A percentile compares a stretch with the other conserved stretches of the same genome.
These are phyloP conservation scores for Cenchrus purpureus DNA, from an alignment of 176 grass and related monocot species.

Conservation along the genomic window DNA sequence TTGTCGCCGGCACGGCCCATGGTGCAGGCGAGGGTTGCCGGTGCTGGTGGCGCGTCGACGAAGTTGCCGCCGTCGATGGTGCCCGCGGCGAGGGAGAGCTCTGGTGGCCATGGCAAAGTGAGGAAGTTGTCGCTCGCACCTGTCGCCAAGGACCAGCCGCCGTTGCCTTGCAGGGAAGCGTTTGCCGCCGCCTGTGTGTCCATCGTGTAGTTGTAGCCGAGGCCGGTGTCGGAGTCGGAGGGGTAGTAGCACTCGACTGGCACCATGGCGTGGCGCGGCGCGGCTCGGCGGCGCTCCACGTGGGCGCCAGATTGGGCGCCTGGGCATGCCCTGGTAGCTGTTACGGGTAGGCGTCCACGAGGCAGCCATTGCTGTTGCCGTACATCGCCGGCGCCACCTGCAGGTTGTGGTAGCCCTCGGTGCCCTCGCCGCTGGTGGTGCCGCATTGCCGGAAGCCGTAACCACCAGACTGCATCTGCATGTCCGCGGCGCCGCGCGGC, in stretches of 20 bases:
- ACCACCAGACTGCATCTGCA: neutral
- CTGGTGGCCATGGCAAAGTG: neutral
- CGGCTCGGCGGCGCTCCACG: neutral
- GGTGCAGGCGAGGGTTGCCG: neutral
- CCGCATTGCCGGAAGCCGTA: neutral
- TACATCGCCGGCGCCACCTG: slow-evolving; percentile 6
- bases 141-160: neutral
- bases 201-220: neutral
- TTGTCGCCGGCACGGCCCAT: neutral
- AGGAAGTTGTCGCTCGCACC: neutral
- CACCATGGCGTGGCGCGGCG: neutral
- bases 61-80: neutral
- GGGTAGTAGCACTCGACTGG: neutral
- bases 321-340: neutral
- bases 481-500: neutral
- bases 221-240: neutral
- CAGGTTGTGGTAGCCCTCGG: slow-evolving; percentile 6
- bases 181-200: neutral
- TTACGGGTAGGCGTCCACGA: neutral
- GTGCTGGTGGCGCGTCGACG: neutral
- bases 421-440: neutral
- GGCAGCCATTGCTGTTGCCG: neutral
- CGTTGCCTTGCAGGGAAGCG: neutral
- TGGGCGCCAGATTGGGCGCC: neutral
- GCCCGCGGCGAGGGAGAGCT: neutral